A percentile compares a stretch with the other conserved stretches of the same genome.
Evolutionary conservation across 768 basidiomycete genomes (phyloP).

Genomic region (Clathrus columnatus): DNA sequence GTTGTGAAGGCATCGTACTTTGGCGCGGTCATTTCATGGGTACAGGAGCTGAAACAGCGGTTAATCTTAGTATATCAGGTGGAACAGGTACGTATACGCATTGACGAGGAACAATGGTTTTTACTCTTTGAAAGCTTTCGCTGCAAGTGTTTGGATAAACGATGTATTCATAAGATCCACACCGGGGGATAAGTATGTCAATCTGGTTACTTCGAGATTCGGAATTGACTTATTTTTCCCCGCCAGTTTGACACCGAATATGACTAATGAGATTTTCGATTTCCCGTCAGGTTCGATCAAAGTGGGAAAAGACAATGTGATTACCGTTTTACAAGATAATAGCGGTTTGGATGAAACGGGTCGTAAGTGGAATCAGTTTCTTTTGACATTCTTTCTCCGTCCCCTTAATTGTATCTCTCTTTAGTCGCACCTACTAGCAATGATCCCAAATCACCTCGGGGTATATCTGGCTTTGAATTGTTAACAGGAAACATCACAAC

Average conservation of each 20-base stretch:
- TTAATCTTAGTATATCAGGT: constrained; percentile 74
- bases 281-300: constrained; percentile 51
- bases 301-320: constrained; percentile 54
- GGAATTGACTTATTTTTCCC: not conserved
- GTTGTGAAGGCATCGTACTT: constrained; percentile 73
- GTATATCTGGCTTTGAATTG: constrained; percentile 66
- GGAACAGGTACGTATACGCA: constrained; percentile 40
- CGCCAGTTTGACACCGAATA: not conserved
- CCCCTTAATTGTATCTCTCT: not conserved
- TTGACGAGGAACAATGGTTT: not conserved
- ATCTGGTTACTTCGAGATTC: not conserved
- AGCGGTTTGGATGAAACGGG: constrained; percentile 66
- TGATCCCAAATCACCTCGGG: constrained; percentile 65
- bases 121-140: constrained; percentile 44
- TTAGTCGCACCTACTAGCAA: constrained; percentile 31
- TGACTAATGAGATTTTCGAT: constrained; percentile 50
- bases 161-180: constrained; percentile 61
- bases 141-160: constrained; percentile 76
- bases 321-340: constrained; percentile 67
- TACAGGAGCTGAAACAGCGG: constrained; percentile 11
- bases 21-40: constrained; percentile 72
- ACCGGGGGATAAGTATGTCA: constrained; percentile 49
- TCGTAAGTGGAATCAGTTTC: constrained; percentile 24
- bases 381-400: not conserved
- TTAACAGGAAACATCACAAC: constrained; percentile 42